Base-by-base conservation (phyloP, 1,139 yeast genomes). In the Candida pseudoviswanathii region DNA sequence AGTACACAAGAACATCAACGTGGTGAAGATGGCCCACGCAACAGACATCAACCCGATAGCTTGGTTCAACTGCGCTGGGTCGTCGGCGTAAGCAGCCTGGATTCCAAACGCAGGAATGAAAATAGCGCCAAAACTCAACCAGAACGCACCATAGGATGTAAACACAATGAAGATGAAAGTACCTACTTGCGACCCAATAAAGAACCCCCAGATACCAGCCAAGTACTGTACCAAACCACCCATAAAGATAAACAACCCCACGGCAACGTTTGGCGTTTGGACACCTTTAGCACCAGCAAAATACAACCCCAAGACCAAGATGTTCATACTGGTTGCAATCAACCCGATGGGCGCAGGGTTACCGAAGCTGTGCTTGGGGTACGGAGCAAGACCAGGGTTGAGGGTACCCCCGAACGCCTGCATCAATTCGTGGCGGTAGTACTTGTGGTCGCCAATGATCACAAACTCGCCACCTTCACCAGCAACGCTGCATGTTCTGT, bases 131-230 rank as follows among this genome's bases (percentile, higher is more conserved):
- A 78, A 85, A 22, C 85, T 71, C 49, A 85, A 70, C 89, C 91
- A 86, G 66, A 86, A 86, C 6, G 88, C 89, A 47, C 91, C 91
- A 63, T 84, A 86, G 49, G 86, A 80, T 44, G 84, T 73, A 62
- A 86, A 80, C 2, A 84, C 85, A 31, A 84, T 80, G 58, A 78
- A 80, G 37, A 85, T 85, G 65, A 81, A 84, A 5, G 86, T 79
- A 65, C 45, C 45, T 22, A 43, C 45, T 36, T 43, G 45, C 3
- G 85, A 86, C 52, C 87, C 88, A 46, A 78, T 72, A 45, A 80
- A 73, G 54, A 85, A 70, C 57, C 87, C 86, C 82, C 86, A 78
- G 43, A 83, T 61, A 32, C 92, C 92, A 21, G 87, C 82, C 53
- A 84, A 72, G 46, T 85, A 67, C 61, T 85, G 86, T 46, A 81